A percentile compares a stretch with the other conserved stretches of the same genome.
Conservation (phyloP, 2,329 filamentous ascomycete genomes). For the Hypomyces perniciosus region DNA sequence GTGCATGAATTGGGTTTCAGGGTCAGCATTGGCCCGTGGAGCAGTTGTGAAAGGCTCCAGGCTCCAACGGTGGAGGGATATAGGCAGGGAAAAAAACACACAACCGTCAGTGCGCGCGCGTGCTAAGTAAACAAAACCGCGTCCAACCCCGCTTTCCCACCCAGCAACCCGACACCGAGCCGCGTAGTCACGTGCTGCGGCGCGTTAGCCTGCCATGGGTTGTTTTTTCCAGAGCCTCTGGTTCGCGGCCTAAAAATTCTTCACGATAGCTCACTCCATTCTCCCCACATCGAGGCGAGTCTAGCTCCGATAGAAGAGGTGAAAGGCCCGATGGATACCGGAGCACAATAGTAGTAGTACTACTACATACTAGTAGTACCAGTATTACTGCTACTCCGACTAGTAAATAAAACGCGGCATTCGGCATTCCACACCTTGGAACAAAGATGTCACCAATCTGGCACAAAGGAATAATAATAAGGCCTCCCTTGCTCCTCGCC, state of each 20-base stretch:
- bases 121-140: slow-evolving; percentile 20
- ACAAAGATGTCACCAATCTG: too few species aligned
- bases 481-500: too few species aligned
- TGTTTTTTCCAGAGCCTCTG: not conserved
- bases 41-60: slow-evolving; percentile 2
- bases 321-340: too few species aligned
- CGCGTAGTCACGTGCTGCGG: slow-evolving; percentile 16
- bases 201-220: not conserved
- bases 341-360: too few species aligned
- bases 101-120: not conserved
- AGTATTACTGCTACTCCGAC: too few species aligned
- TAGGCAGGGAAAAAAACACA: not conserved
- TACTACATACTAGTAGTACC: too few species aligned
- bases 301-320: too few species aligned
- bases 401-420: too few species aligned
- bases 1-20: slow-evolving; percentile 23
- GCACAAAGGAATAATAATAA: too few species aligned
- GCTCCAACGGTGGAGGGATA: not conserved
- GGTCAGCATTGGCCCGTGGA: slow-evolving; percentile 16
- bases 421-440: too few species aligned
- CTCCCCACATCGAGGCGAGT: not conserved
- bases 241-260: not conserved
- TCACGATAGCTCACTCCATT: not conserved
- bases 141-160: slow-evolving; percentile 13
- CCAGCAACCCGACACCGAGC: slow-evolving; percentile 12